phyloP scores from a whole-genome alignment of 768 basidiomycete genomes.

The Kwoniella europaea region DNA sequence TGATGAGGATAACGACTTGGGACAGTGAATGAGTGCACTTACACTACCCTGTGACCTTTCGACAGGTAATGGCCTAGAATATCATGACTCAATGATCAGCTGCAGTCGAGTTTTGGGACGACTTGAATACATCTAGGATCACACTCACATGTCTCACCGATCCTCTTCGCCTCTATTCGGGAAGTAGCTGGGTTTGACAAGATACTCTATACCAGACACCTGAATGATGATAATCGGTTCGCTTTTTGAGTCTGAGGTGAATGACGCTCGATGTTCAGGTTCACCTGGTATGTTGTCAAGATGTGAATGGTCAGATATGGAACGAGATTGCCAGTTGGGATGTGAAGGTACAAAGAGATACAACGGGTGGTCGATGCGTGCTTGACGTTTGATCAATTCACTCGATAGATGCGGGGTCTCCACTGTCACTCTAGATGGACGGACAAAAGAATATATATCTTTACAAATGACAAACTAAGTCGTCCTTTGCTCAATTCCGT shows the following conservation, averaged over 20 bases:
- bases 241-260: background rate
- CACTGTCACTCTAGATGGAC: background rate
- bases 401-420: background rate
- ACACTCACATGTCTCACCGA: background rate
- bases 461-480: no score
- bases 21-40: slow-evolving; percentile 6
- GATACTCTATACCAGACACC: no score
- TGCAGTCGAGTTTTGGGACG: background rate
- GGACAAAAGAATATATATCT: no score
- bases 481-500: no score
- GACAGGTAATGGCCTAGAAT: slow-evolving; percentile 43
- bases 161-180: no score
- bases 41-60: slow-evolving; percentile 50
- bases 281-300: background rate
- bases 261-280: background rate
- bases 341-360: background rate
- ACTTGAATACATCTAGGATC: background rate
- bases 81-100: background rate
- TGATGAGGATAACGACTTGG: background rate
- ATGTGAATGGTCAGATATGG: background rate
- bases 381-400: background rate
- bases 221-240: background rate
- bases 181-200: no score
- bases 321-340: background rate
- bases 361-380: background rate